phyloP scores from a whole-genome alignment of 192 early-diverging fungal species.

The Entomortierella lignicola region DNA sequence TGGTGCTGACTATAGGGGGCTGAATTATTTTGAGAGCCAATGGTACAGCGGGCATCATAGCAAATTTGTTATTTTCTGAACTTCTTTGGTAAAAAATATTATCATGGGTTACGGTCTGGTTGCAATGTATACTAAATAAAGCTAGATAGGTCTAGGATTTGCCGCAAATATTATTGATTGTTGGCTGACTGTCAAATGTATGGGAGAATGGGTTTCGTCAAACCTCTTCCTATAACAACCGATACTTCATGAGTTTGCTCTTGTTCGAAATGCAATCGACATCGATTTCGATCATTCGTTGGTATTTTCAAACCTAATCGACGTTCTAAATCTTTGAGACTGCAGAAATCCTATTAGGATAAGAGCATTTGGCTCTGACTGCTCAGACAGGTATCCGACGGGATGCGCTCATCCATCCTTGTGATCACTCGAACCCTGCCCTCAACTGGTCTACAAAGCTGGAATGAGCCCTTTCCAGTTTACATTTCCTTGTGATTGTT shows the following conservation, averaged over 20 bases:
- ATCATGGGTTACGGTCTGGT: too few species aligned
- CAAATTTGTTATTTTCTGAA: too few species aligned
- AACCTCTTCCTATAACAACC: neutral
- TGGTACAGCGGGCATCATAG: constrained; percentile 5
- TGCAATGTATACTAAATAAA: constrained; percentile 5
- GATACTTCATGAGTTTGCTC: too few species aligned
- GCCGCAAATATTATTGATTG: neutral
- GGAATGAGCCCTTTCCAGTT: neutral
- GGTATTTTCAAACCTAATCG: constrained; percentile 6
- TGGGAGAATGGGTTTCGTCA: neutral
- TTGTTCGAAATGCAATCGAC: too few species aligned
- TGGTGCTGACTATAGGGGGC: neutral
- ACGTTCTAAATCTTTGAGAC: constrained; percentile 2
- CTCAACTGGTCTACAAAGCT: too few species aligned
- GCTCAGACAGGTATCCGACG: neutral
- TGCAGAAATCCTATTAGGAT: too few species aligned
- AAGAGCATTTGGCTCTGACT: neutral
- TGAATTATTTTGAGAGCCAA: neutral
- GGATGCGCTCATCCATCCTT: too few species aligned
- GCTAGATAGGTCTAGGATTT: neutral
- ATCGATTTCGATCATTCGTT: neutral
- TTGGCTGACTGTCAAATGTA: neutral
- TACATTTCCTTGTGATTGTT: neutral
- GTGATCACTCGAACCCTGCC: too few species aligned
- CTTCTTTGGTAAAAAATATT: too few species aligned